Percentiles rank a stretch among this genome's conserved stretches.
Evolutionary conservation across 2,329 filamentous ascomycete species (phyloP).

Genomic region (Aspergillus sp.): DNA sequence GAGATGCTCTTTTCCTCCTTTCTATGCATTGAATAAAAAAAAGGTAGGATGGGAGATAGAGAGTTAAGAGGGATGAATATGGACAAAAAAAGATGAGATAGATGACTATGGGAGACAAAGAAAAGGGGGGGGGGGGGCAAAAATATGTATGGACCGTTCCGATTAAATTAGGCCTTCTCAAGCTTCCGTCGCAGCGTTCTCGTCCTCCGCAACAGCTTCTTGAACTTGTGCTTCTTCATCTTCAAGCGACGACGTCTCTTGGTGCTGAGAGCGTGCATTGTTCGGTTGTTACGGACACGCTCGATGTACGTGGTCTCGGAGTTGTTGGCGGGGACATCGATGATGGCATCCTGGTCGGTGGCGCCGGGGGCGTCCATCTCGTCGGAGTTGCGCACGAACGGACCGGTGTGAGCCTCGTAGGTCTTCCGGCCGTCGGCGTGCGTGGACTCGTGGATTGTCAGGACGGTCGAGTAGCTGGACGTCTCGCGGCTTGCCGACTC

Average conservation of each 20-base stretch:
- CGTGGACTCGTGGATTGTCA: constrained; percentile 55
- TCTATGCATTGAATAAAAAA: neutral
- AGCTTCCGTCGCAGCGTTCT: constrained; percentile 84
- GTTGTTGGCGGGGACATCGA: constrained; percentile 58
- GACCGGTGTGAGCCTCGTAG: constrained; percentile 53
- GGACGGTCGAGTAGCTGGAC: constrained; percentile 48
- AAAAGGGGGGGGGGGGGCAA: constrained; percentile 17
- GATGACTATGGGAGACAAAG: constrained; percentile 4
- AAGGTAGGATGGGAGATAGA: neutral
- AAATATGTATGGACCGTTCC: constrained; percentile 2
- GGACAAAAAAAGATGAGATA: constrained; percentile 5
- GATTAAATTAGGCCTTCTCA: constrained; percentile 54
- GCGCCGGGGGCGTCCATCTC: constrained; percentile 39
- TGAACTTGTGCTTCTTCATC: constrained; percentile 99
- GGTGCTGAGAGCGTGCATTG: constrained; percentile 83
- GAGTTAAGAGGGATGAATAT: neutral
- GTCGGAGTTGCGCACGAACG: constrained; percentile 43
- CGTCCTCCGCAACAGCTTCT: constrained; percentile 96
- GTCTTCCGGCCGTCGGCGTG: constrained; percentile 50
- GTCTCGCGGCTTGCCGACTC: constrained; percentile 45
- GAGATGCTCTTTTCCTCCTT: neutral
- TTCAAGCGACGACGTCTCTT: constrained; percentile 89
- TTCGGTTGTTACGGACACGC: constrained; percentile 58
- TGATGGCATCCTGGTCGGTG: constrained; percentile 26
- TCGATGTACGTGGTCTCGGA: constrained; percentile 58